Base-by-base conservation (phyloP, 2,329 filamentous ascomycete genomes). In the Fusarium siculi region DNA sequence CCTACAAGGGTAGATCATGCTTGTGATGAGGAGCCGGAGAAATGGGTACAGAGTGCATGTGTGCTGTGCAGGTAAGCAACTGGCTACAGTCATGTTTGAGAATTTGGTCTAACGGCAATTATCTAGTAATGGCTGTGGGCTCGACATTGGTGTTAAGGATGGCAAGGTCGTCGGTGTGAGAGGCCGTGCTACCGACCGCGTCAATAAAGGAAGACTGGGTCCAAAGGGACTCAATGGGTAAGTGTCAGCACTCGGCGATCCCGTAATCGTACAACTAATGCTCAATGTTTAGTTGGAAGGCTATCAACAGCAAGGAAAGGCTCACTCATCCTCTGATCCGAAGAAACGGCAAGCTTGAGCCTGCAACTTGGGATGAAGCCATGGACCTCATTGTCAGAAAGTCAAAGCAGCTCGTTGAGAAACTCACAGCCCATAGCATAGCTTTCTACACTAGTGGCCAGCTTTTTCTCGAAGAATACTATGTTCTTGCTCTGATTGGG, bases 1-100 rank as follows among this genome's bases (percentile, higher is more conserved):
- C 57, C 46, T 14, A 60, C 57, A 2, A 60, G 57, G 25, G 47
- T 60, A 7, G 57, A 60, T n/a, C 47, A 60, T 28, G 57, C 57
- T 32, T 60, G 37, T 5, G 57, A 60, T 2, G 47, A 60, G 28
- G 23, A 40, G 18, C 57, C 57, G 1, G 57, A 54, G 2, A 54
- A 54, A 43, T 60, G 57, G 57, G 57, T 60, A 1, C 46, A 60
- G 9, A 60, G 37, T 43, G 57, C 57, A 19, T 60, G 57, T 7
- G 57, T 60, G 4, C 2, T 60, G 16, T 60, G 57, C 57, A 60
- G 56, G 56, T 59, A 23, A 23, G 6, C 23, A 11, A 23, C 40
- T 43, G 15, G 15, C n/a, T 23, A 23, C 40, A 43, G 9, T 11
- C 9, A 43, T 43, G 4, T 43, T 23, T 43, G n/a, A 43, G 9